Evolutionary conservation across 2,329 filamentous ascomycete species (phyloP).

Genomic region (Tolypocladium tundrense): DNA sequence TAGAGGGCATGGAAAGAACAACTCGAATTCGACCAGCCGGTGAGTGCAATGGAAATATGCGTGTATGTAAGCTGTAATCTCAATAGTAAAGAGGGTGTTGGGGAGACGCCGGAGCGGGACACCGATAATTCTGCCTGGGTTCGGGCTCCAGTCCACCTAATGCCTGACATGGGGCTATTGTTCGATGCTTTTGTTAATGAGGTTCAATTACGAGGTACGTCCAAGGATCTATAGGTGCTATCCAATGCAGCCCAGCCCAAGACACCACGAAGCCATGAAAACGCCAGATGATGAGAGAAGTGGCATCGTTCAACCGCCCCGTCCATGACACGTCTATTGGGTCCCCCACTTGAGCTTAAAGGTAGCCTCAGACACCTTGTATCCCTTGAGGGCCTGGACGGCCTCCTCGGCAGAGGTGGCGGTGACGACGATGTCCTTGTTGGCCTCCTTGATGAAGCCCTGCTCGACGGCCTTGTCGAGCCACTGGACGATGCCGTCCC

Average conservation of each 20-base stretch:
- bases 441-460: conserved; percentile 65
- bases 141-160: too few relatives aligned
- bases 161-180: too few relatives aligned
- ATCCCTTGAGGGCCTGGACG: conserved; percentile 58
- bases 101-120: too few relatives aligned
- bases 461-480: conserved; percentile 62
- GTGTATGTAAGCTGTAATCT: too few relatives aligned
- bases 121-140: too few relatives aligned
- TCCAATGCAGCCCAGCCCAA: neutral
- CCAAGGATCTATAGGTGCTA: neutral
- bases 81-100: too few relatives aligned
- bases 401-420: conserved; percentile 64
- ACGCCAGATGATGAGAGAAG: neutral
- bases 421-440: conserved; percentile 69
- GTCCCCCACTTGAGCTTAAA: conserved; percentile 76
- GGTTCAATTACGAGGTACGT: neutral
- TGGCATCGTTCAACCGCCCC: too few relatives aligned
- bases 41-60: too few relatives aligned
- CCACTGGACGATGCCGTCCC: conserved; percentile 79
- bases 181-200: neutral
- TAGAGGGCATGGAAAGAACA: too few relatives aligned
- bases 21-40: too few relatives aligned
- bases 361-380: conserved; percentile 63
- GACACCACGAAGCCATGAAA: neutral
- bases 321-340: conserved; percentile 31